Conservation (phyloP, 73 alveolate genomes). For the Paramecium sexaurelia region DNA sequence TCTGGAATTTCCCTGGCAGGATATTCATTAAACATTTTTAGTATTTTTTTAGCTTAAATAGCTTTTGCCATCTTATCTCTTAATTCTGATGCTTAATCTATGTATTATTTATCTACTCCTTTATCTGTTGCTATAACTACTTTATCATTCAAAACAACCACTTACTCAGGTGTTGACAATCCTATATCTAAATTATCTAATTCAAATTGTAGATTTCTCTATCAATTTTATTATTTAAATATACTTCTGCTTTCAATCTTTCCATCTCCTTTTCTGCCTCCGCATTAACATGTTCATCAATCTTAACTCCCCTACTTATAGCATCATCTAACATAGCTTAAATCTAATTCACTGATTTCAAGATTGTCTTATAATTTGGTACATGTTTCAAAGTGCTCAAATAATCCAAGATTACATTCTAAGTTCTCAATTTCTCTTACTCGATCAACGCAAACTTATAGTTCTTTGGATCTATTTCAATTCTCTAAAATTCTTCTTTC, state of each 20-base stretch:
- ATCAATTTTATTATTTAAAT: neutral
- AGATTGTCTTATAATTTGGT: constrained; percentile 78
- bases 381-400: constrained; percentile 57
- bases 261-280: constrained; percentile 77
- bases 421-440: constrained; percentile 65
- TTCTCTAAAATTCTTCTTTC: neutral
- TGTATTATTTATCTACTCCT: constrained; percentile 82
- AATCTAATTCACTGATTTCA: constrained; percentile 75
- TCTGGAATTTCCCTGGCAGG: constrained; percentile 95
- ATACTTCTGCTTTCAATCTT: constrained; percentile 75
- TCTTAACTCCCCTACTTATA: constrained; percentile 69
- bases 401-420: constrained; percentile 56
- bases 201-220: constrained; percentile 77
- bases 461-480: constrained; percentile 64
- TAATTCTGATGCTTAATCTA: constrained; percentile 78
- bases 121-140: constrained; percentile 75
- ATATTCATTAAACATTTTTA: constrained; percentile 86
- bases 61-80: constrained; percentile 83
- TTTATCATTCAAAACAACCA: constrained; percentile 71
- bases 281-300: constrained; percentile 73
- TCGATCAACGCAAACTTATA: constrained; percentile 41
- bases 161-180: constrained; percentile 74
- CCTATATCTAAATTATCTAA: constrained; percentile 77
- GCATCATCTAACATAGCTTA: constrained; percentile 76
- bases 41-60: constrained; percentile 86